A percentile compares a stretch with the other conserved stretches of the same genome.
Conservation (phyloP, 495 filamentous ascomycete genomes). For the Lasiosphaeris hirsuta region DNA sequence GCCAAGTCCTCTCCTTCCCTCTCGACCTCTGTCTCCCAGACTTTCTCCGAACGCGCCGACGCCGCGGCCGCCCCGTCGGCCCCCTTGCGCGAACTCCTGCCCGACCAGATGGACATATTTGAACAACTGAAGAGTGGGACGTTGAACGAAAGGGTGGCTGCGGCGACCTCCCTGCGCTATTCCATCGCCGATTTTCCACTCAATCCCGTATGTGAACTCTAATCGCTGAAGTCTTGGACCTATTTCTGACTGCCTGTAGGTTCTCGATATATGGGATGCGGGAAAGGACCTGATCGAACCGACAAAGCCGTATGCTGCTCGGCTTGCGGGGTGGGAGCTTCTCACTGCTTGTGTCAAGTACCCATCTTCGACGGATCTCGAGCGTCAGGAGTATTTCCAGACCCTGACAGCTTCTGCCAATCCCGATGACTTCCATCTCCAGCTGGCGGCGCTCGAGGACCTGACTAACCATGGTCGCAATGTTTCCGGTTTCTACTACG, state of each 20-base stretch:
- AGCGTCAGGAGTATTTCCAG: constrained; percentile 62
- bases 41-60: constrained; percentile 33
- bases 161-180: constrained; percentile 53
- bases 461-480: constrained; percentile 62
- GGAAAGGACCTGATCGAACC: constrained; percentile 61
- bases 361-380: constrained; percentile 56
- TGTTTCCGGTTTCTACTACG: constrained; percentile 61
- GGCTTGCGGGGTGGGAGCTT: constrained; percentile 58
- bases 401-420: constrained; percentile 50
- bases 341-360: constrained; percentile 62
- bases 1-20: constrained; percentile 41
- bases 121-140: constrained; percentile 44
- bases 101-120: constrained; percentile 42
- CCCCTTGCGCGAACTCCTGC: constrained; percentile 32
- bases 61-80: constrained; percentile 15
- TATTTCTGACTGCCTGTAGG: constrained; percentile 10
- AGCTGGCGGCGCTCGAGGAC: constrained; percentile 58
- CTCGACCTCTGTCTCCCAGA: constrained; percentile 17
- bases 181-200: constrained; percentile 57
- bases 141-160: constrained; percentile 50
- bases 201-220: constrained; percentile 40
- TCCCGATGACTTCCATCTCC: constrained; percentile 59
- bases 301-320: constrained; percentile 50
- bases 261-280: constrained; percentile 59
- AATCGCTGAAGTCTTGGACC: not conserved